phyloP scores from a whole-genome alignment of 164 flowering plant genomes.

The Piper longum region DNA sequence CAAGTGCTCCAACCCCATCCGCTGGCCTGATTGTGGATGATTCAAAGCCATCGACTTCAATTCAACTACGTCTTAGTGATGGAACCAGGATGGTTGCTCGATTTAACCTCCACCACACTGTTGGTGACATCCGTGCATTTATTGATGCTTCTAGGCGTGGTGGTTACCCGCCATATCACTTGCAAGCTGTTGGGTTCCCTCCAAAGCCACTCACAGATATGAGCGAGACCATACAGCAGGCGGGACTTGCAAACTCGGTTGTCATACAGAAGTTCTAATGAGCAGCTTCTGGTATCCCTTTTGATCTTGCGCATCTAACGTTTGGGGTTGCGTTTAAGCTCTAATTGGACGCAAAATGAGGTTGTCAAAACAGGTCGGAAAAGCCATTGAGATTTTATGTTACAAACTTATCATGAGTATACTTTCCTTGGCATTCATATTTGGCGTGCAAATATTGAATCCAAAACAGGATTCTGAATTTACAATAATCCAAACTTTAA shows the following conservation, averaged over 20 bases:
- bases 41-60: slow-evolving; percentile 53
- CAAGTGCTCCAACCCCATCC: slow-evolving; percentile 38
- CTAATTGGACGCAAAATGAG: too few species aligned
- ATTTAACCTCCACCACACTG: slow-evolving; percentile 65
- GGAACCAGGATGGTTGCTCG: slow-evolving; percentile 79
- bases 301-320: not conserved
- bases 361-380: too few species aligned
- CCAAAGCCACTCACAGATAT: slow-evolving; percentile 65
- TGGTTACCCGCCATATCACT: slow-evolving; percentile 37
- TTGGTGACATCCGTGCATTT: slow-evolving; percentile 60
- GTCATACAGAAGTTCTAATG: slow-evolving; percentile 61
- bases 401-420: too few species aligned
- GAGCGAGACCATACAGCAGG: slow-evolving; percentile 69
- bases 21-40: slow-evolving; percentile 48
- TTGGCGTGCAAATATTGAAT: too few species aligned
- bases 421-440: too few species aligned
- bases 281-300: not conserved
- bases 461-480: too few species aligned
- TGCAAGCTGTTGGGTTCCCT: slow-evolving; percentile 80
- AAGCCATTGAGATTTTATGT: too few species aligned
- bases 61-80: slow-evolving; percentile 76
- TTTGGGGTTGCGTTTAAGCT: too few species aligned
- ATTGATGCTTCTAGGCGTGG: slow-evolving; percentile 73
- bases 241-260: slow-evolving; percentile 87
- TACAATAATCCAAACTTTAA: too few species aligned